A percentile compares a stretch with the other conserved stretches of the same genome.
These are phyloP conservation scores for Fraxinus velutina DNA, from an alignment of 305 asterid genomes.

Conservation along the genomic window DNA sequence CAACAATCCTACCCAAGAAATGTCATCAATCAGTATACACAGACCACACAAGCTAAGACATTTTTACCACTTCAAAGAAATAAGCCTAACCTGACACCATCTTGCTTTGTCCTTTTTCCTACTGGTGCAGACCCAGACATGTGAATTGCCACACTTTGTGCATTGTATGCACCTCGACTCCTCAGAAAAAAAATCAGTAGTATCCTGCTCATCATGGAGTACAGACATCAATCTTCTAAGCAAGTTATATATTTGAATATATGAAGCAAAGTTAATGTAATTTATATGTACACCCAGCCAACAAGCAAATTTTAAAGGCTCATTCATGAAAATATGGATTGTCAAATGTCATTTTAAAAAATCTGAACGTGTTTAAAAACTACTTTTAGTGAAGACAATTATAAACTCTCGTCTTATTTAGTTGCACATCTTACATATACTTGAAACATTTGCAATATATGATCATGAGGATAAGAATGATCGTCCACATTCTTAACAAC, in stretches of 20 bases:
- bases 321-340: neutral
- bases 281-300: neutral
- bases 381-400: neutral
- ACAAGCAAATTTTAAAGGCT: constrained; percentile 1
- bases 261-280: constrained; percentile 4
- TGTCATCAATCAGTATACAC: constrained; percentile 20
- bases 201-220: constrained; percentile 44
- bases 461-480: neutral
- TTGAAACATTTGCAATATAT: neutral
- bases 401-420: neutral
- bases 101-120: constrained; percentile 91
- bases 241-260: constrained; percentile 2
- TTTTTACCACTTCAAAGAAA: constrained; percentile 1
- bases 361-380: neutral
- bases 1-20: constrained; percentile 73
- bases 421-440: neutral
- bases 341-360: neutral
- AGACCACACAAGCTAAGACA: constrained; percentile 9
- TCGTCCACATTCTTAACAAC: neutral
- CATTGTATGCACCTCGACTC: constrained; percentile 96
- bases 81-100: constrained; percentile 86
- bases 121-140: constrained; percentile 91
- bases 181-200: constrained; percentile 72
- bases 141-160: constrained; percentile 96
- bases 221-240: constrained; percentile 12